phyloP scores from a whole-genome alignment of 164 flowering plant species.

The Aristolochia californica region DNA sequence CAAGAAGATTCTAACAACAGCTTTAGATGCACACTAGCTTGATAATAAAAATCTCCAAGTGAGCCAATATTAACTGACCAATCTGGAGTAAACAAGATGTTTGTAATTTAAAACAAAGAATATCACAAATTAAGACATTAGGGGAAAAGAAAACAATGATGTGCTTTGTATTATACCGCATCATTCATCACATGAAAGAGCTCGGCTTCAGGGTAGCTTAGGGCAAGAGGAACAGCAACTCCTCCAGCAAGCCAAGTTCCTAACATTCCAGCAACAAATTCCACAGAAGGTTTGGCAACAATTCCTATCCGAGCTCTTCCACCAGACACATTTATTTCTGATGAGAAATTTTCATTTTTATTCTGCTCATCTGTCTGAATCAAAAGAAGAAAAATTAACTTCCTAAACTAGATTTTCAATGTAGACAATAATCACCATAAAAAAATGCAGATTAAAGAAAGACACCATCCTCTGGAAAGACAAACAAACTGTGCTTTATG shows the following conservation, averaged over 20 bases:
- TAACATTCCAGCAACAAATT: conserved; percentile 81
- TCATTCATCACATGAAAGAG: conserved; percentile 90
- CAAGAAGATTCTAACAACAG: too few species aligned
- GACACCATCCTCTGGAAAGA: too few species aligned
- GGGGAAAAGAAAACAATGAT: neutral
- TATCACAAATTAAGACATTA: too few species aligned
- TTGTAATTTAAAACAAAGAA: too few species aligned
- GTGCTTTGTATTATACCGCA: conserved; percentile 46
- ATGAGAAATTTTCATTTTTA: conserved; percentile 1
- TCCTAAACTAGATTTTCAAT: neutral
- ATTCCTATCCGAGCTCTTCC: conserved; percentile 71
- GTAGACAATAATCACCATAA: too few species aligned
- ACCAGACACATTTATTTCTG: conserved; percentile 6
- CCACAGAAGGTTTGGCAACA: conserved; percentile 93
- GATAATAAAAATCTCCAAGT: too few species aligned
- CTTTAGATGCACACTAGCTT: too few species aligned
- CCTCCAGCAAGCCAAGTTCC: conserved; percentile 96
- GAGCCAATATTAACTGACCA: neutral
- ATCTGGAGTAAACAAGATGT: neutral
- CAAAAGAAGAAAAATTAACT: neutral
- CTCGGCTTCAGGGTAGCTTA: conserved; percentile 93
- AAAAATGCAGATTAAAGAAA: too few species aligned
- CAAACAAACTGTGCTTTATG: too few species aligned
- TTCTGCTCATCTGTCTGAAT: conserved; percentile 16
- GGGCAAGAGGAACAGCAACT: conserved; percentile 97